phyloP scores from a whole-genome alignment of 768 basidiomycete species.

The Termitomyces titanicus region DNA sequence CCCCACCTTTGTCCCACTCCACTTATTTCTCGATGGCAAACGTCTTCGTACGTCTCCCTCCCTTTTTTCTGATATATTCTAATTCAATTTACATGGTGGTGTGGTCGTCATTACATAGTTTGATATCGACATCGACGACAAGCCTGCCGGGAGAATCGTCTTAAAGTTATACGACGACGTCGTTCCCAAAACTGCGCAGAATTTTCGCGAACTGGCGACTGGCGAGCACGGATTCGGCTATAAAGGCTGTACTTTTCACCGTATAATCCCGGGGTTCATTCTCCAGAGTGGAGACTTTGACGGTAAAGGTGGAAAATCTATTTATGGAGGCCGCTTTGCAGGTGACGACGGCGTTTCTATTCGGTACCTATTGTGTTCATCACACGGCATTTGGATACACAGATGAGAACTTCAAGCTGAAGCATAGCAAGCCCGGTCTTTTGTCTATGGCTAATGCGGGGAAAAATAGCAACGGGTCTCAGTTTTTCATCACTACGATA shows the following conservation, averaged over 20 bases:
- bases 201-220: slow-evolving; percentile 78
- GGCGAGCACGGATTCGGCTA: slow-evolving; percentile 71
- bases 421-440: slow-evolving; percentile 62
- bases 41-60: slow-evolving; percentile 13
- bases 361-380: slow-evolving; percentile 18
- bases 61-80: not conserved
- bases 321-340: slow-evolving; percentile 78
- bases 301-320: slow-evolving; percentile 77
- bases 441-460: slow-evolving; percentile 88
- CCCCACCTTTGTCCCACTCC: not conserved
- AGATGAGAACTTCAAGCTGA: slow-evolving; percentile 81
- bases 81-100: not conserved
- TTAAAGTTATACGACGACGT: slow-evolving; percentile 81
- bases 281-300: slow-evolving; percentile 86
- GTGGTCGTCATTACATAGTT: slow-evolving; percentile 43
- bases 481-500: slow-evolving; percentile 81
- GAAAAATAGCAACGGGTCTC: slow-evolving; percentile 75
- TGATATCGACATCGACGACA: slow-evolving; percentile 55
- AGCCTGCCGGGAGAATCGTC: slow-evolving; percentile 63
- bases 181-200: slow-evolving; percentile 75
- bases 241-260: slow-evolving; percentile 62
- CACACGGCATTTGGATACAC: not conserved
- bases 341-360: slow-evolving; percentile 43
- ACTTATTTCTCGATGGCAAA: slow-evolving; percentile 10
- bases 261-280: slow-evolving; percentile 76